phyloP scores from a whole-genome alignment of 2,329 filamentous ascomycete genomes.

The Dothideomycetes sp. region DNA sequence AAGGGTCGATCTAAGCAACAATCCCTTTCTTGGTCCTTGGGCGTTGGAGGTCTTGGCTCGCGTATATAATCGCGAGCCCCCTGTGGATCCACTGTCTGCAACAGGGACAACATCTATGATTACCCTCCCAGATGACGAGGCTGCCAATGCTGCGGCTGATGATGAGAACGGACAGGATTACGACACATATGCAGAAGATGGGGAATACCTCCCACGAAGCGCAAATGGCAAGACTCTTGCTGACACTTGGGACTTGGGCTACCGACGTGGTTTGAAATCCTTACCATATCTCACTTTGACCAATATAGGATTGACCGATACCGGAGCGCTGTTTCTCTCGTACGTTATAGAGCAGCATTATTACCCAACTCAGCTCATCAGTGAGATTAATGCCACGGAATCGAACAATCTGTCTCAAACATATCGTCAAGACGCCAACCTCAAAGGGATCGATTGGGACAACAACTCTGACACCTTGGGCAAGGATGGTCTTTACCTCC shows the following conservation, averaged over 20 bases:
- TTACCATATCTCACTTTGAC: constrained; percentile 28
- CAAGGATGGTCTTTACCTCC: constrained; percentile 21
- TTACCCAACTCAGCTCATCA: constrained; percentile 25
- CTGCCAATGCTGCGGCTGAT: constrained; percentile 6
- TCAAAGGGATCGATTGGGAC: constrained; percentile 24
- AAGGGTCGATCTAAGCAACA: constrained; percentile 34
- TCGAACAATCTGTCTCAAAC: constrained; percentile 19
- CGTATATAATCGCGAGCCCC: constrained; percentile 26
- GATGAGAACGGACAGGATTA: background rate
- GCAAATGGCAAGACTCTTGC: constrained; percentile 11
- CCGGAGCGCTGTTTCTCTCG: constrained; percentile 29
- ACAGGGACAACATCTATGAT: constrained; percentile 14
- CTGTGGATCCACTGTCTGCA: constrained; percentile 19
- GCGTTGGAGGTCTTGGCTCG: constrained; percentile 36
- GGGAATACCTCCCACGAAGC: constrained; percentile 3
- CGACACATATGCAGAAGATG: background rate
- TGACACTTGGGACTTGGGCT: constrained; percentile 10
- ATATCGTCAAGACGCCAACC: constrained; percentile 17
- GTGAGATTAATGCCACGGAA: constrained; percentile 20
- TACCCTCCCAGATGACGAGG: constrained; percentile 15
- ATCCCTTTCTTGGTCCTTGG: constrained; percentile 27
- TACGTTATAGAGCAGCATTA: constrained; percentile 28
- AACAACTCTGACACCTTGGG: constrained; percentile 17
- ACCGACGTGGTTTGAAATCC: constrained; percentile 26
- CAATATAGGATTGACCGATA: constrained; percentile 23